phyloP scores from a whole-genome alignment of 306 rosid genomes.

The Pyrus communis region DNA sequence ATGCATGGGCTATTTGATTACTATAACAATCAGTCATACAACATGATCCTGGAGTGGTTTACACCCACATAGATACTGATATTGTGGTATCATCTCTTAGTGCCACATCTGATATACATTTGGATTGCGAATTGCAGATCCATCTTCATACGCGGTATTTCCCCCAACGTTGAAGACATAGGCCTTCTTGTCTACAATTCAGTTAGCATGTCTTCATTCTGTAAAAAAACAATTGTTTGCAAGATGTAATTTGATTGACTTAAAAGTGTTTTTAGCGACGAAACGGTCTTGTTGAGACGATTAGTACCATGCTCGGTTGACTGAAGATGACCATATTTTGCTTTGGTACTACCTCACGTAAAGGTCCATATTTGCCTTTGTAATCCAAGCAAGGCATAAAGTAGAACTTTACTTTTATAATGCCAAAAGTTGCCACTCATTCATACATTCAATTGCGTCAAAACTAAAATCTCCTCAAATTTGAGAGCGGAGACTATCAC shows the following conservation, averaged over 20 bases:
- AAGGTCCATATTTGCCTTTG: too few species aligned
- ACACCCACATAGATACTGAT: background rate
- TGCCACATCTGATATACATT: constrained; percentile 4
- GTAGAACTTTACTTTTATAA: background rate
- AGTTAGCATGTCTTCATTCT: constrained; percentile 4
- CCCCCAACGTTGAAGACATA: background rate
- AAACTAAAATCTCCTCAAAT: too few species aligned
- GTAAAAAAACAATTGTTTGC: constrained; percentile 10
- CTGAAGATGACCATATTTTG: background rate
- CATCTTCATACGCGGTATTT: background rate
- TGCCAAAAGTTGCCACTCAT: background rate
- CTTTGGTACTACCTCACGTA: background rate
- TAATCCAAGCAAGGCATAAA: background rate
- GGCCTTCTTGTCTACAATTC: constrained; percentile 14
- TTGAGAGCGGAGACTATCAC: too few species aligned
- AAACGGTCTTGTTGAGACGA: background rate
- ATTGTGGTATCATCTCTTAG: constrained; percentile 17
- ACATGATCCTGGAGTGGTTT: constrained; percentile 11
- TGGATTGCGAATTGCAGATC: constrained; percentile 21
- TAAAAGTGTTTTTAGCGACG: background rate
- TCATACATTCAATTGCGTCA: background rate
- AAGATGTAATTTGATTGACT: constrained; percentile 23
- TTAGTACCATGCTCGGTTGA: background rate
- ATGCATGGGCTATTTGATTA: constrained; percentile 44
- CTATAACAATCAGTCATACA: constrained; percentile 23